Base-by-base conservation (phyloP, 2,329 filamentous ascomycete genomes). In the Aspergillus pseudoglaucus region DNA sequence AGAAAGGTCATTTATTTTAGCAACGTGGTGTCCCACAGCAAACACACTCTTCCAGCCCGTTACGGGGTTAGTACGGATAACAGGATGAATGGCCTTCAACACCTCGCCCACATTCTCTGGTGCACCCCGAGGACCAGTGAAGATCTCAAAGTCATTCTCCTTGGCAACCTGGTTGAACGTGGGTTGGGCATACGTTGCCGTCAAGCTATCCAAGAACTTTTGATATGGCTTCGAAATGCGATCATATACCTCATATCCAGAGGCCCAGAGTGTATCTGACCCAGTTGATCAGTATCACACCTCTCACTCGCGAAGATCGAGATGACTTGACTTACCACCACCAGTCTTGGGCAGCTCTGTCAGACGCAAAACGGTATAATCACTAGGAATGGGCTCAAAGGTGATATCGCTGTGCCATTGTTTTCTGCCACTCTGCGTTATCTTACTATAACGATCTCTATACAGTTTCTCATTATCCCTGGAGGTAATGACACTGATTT, bases 51-150 rank as follows among this genome's bases (percentile, higher is more conserved):
- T 69, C 65, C 66, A 69, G 51, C 70, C 64, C 15, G 58, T 69
- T 49, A 59, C 63, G 12, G 58, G 81, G 56, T 84, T 83, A 4
- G 80, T 83, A 2, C 81, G 73, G 51, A 72, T 51, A 50, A 66
- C 50, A 44, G 66, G 63, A 59, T 75, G 71, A 4, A 66, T 67
- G 0, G 80, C 74, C 37, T 61, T 64, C 32, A 84, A 69, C 20
- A 73, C 70, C 3, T 66, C 65, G 38, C 81, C 81, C 17, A 77
- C 67, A 54, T 84, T 84, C 48, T 81, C 67, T 1, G 79, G 79
- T 1, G 76, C 76, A 1, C 81, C 81, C 6, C 63, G 58, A 3
- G 59, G 57, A 1, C 55, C 60, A 3, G 53, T 53, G 39, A 60
- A 62, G 6, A 71, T 49, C 14, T 61, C 50, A 22, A 66, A 61